Base-by-base conservation (phyloP, 768 basidiomycete species). In the Auricularia cornea region DNA sequence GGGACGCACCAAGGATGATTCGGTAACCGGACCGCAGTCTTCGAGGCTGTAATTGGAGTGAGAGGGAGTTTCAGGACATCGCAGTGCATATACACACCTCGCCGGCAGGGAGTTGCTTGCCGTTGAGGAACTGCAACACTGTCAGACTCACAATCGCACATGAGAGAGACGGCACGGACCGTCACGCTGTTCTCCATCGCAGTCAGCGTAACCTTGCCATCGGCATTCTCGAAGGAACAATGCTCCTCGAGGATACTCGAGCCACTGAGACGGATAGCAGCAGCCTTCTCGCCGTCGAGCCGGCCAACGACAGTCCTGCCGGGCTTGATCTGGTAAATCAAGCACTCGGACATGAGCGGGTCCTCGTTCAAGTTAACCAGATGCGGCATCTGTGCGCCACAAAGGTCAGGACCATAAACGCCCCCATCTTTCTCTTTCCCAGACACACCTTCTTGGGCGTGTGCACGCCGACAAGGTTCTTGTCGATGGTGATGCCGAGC, bases 401-500 rank as follows among this genome's bases (percentile, higher is more conserved):
- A 48, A 2, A n/a, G 51, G 26, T 40, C 29, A 40, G 26, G 63
- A 23, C 44, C 26, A 8, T 33, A n/a, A n/a, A n/a, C n/a, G n/a
- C n/a, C n/a, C n/a, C n/a, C n/a, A n/a, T n/a, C n/a, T n/a, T n/a
- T n/a, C n/a, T n/a, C n/a, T n/a, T n/a, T n/a, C n/a, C n/a, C n/a
- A 14, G 35, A 59, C 71, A 51, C 69, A 84, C 91, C 83, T 88
- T 93, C 83, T 98, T 98, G 32, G 97, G 97, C 26, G 97, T 94
- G 79, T 97, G 94, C 63, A 99, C 97, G 60, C 97, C 96, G 63
- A 98, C 90, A 62, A 92, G 77, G 73, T 94, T 91, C 83, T 94
- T 98, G 77, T 98, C 96, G 64, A 99, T 93, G 44, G 91, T 92
- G 75, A 99, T 98, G 38, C 97, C 97, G 66, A 99, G 79, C 76